Conservation (phyloP, 768 basidiomycete genomes). For the Amyloporia xantha region DNA sequence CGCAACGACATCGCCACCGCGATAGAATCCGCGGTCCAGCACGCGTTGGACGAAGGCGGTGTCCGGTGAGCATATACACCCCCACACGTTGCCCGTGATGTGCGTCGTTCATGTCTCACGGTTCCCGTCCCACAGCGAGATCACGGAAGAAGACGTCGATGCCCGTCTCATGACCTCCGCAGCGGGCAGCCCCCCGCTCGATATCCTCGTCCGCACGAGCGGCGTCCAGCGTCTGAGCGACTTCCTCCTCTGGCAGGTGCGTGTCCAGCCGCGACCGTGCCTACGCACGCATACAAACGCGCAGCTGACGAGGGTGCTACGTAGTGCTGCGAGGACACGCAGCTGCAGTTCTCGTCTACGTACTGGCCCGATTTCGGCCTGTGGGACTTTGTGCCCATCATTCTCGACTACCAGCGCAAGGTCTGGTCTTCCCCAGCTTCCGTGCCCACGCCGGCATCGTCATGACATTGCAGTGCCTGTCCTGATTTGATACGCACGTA, state of each 20-base stretch:
- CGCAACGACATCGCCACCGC: constrained; percentile 88
- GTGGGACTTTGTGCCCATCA: constrained; percentile 77
- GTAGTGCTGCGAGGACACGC: constrained; percentile 77
- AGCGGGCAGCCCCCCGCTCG: constrained; percentile 71
- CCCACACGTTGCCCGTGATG: too few species aligned
- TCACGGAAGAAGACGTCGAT: constrained; percentile 67
- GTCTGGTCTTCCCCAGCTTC: constrained; percentile 35
- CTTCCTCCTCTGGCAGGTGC: constrained; percentile 93
- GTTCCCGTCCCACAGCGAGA: constrained; percentile 25
- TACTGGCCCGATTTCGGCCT: constrained; percentile 96
- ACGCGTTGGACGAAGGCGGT: constrained; percentile 30
- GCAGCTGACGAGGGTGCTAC: not conserved
- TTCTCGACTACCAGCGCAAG: constrained; percentile 84
- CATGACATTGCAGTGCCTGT: not conserved
- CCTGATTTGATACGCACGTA: not conserved
- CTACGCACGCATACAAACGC: not conserved
- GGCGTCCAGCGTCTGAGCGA: constrained; percentile 87
- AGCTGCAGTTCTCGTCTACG: constrained; percentile 75
- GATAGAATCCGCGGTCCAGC: constrained; percentile 45
- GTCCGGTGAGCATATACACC: constrained; percentile 17
- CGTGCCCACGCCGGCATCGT: not conserved
- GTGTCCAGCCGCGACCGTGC: constrained; percentile 18
- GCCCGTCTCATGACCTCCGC: constrained; percentile 58
- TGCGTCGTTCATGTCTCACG: not conserved
- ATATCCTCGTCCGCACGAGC: constrained; percentile 86